These are phyloP conservation scores for Chloromonas sp. DNA, from an alignment of 163 green algal genomes.

Conservation along the genomic window DNA sequence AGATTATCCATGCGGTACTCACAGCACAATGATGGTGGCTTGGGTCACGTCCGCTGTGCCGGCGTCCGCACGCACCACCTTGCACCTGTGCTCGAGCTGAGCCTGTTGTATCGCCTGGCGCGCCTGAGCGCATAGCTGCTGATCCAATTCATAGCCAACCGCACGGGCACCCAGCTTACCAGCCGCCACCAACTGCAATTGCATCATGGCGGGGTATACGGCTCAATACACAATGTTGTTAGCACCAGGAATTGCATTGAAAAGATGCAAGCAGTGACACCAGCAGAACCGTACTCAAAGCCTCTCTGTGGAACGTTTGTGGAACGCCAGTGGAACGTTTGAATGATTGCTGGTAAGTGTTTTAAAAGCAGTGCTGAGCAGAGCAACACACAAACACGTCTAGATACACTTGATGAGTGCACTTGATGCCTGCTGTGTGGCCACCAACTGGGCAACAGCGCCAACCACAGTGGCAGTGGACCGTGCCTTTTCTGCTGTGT, in stretches of 20 bases:
- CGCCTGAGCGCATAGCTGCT: conserved; percentile 6
- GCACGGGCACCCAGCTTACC: conserved; percentile 13
- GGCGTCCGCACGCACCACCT: conserved; percentile 20
- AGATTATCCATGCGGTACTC: conserved; percentile 9
- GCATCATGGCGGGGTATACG: too few relatives aligned
- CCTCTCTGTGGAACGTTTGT: too few relatives aligned
- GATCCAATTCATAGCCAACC: conserved; percentile 30
- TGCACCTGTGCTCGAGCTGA: neutral
- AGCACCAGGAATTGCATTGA: neutral
- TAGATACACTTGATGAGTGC: too few relatives aligned
- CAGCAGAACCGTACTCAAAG: neutral
- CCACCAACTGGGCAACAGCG: too few relatives aligned
- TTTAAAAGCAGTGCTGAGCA: too few relatives aligned
- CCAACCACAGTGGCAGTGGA: too few relatives aligned
- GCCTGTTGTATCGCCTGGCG: neutral
- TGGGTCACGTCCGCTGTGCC: conserved; percentile 14
- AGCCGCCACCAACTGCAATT: conserved; percentile 21
- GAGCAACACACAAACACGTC: too few relatives aligned
- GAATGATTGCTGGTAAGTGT: too few relatives aligned
- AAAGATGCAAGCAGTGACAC: neutral
- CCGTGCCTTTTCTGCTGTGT: too few relatives aligned
- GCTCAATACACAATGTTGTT: neutral
- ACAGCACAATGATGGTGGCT: conserved; percentile 33
- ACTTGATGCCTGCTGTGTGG: too few relatives aligned
- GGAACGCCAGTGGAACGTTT: too few relatives aligned